Evolutionary conservation across 768 basidiomycete species (phyloP), one percentile per base, ranked within the genome.

Genomic region (Rhizopogon vinicolor): DNA sequence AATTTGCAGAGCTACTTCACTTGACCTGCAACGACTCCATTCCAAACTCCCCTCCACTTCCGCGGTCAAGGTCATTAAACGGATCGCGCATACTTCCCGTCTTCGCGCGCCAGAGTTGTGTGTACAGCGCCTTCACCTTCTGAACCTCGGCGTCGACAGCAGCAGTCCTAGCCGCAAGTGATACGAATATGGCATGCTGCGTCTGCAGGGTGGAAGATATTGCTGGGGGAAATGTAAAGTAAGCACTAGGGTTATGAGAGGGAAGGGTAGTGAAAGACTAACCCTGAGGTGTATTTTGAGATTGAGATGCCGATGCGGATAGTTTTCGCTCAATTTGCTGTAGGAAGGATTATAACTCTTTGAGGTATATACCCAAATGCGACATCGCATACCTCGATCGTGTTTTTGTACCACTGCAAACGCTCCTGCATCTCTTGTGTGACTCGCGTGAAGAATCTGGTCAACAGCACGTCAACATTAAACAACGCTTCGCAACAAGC

Each of bases 51-150:
- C 66, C 65, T 10, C 71, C 72, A 39, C 54, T 65, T 2, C 74
- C 72, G n/a, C 74, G 69, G 56, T 73, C 72, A 28, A 70, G 63
- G 33, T 77, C 76, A 60, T 85, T 83, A 65, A 93, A 93, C 7
- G 91, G 91, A 67, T 93, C 90, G 56, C 91, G 76, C 69, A 86
- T 84, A 62, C 89, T 92, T 31, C 91, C 91, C 14, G 87, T 92
- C 67, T 85, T 84, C 16, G 81, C 76, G 12, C 87, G 82, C 88
- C 89, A 93, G 6, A 91, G 72, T 62, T 90, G 87, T 0, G 86
- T 87, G 60, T 91, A 91, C 10, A 87, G 65, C 9, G 74, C 69
- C 66, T 91, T 91, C 62, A 93, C 79, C 71, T 85, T 87, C 64
- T 90, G 85, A 25, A 93, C 66, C 61, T 91, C 88, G 2, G 79